Evolutionary conservation across 495 filamentous ascomycete genomes (phyloP).

Genomic region (Recurvomyces mirabilis): DNA sequence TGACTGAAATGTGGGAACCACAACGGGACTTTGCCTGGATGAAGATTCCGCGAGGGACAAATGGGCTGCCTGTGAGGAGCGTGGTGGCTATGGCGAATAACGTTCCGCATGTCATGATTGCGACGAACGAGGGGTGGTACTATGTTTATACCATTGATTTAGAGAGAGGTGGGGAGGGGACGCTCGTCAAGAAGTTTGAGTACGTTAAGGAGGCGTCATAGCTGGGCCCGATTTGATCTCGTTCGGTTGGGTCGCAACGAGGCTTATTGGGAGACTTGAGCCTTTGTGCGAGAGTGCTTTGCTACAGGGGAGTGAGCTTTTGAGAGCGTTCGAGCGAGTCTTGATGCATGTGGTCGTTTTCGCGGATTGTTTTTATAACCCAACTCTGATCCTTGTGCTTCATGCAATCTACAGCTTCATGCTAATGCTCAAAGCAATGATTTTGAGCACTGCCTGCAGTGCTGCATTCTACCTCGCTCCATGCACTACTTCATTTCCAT

Average conservation of each 20-base stretch:
- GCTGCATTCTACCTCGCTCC: too few species aligned
- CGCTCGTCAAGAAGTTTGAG: slow-evolving; percentile 72
- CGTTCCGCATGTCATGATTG: slow-evolving; percentile 92
- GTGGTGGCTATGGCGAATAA: slow-evolving; percentile 93
- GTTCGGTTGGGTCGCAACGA: too few species aligned
- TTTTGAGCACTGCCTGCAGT: background rate
- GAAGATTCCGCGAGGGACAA: slow-evolving; percentile 63
- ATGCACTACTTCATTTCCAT: too few species aligned
- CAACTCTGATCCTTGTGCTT: too few species aligned
- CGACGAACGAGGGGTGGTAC: slow-evolving; percentile 88
- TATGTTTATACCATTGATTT: slow-evolving; percentile 92
- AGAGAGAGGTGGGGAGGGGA: slow-evolving; percentile 90
- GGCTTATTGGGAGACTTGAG: too few species aligned
- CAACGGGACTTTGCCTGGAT: slow-evolving; percentile 91
- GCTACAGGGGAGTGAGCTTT: background rate
- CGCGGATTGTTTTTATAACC: too few species aligned
- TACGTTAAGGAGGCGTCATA: slow-evolving; percentile 26
- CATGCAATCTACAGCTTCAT: background rate
- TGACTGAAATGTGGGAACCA: slow-evolving; percentile 97
- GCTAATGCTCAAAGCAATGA: background rate
- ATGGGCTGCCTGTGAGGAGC: slow-evolving; percentile 48
- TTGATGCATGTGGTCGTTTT: too few species aligned
- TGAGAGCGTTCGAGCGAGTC: slow-evolving; percentile 18
- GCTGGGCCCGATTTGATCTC: too few species aligned
- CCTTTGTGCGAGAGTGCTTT: too few species aligned